Base-by-base conservation (phyloP, 1,139 yeast species). In the Candida sanyaensis region DNA sequence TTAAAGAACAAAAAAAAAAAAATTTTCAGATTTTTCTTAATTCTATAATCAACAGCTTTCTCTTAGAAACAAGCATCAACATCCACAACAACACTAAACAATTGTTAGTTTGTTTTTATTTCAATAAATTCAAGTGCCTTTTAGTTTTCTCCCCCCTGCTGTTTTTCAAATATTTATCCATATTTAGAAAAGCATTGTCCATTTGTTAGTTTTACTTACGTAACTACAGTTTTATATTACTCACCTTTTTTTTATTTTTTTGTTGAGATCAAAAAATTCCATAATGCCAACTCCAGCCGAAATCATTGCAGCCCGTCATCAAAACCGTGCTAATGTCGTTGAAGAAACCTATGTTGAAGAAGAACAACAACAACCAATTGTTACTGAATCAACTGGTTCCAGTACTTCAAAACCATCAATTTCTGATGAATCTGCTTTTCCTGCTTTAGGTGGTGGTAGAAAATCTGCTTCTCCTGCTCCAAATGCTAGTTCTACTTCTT, bases 341-440 rank as follows among this genome's bases (percentile, higher is more conserved):
- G 51, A 51, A 13, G 47, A 45, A 24, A 34, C 33, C 13, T 11
- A 34, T 37, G 49, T 44, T 29, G 41, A 46, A 36, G 50, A 42
- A 27, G 23, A 32, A 28, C 33, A 36, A 12, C 47, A n/a, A n/a
- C n/a, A 37, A 30, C 33, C 34, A 17, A 27, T 53, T 26, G 45
- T 55, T 33, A 47, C 62, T 3, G 50, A 59, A 36, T 31, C 43
- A 10, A 29, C 45, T 11, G 12, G 29, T 23, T 26, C 40, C 13
- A 49, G 62, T 11, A 50, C 63, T 41, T 55, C 69, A 24, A 54
- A 64, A 44, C 73, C 71, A 37, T 65, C 77, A 36, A 63, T 76
- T 51, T 56, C 71, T 44, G 84, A 80, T 60, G 83, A 83, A 64
- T 65, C 75, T 13, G 87, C 88, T 8, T 86, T 87, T 65, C 96